Conservation (phyloP, 2,329 filamentous ascomycete genomes). For the Bimuria novae-zelandiae region DNA sequence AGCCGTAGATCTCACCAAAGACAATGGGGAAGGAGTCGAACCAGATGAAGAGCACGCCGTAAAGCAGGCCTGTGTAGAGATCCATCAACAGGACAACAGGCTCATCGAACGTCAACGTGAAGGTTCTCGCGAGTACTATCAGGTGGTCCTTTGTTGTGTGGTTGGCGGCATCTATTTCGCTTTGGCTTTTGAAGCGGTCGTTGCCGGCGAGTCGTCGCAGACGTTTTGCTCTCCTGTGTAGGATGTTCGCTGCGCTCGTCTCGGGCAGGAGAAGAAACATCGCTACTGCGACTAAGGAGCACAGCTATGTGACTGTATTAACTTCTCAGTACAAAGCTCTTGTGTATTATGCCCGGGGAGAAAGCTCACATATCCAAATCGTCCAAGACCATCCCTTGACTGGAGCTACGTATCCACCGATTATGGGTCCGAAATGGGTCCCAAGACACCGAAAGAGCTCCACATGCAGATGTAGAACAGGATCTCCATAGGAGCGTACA, state of each 20-base stretch:
- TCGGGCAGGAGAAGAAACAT: constrained; percentile 22
- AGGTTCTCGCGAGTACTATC: constrained; percentile 45
- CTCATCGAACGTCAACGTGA: constrained; percentile 47
- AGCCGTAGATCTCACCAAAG: constrained; percentile 43
- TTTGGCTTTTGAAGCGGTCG: constrained; percentile 37
- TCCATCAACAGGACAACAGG: constrained; percentile 46
- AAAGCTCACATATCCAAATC: constrained; percentile 18
- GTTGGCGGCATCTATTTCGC: constrained; percentile 40
- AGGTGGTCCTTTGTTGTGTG: constrained; percentile 36
- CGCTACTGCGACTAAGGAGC: constrained; percentile 8
- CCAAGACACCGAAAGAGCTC: constrained; percentile 38
- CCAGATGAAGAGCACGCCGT: constrained; percentile 48
- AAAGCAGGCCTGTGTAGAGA: constrained; percentile 47
- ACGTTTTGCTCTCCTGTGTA: constrained; percentile 14
- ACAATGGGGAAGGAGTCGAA: constrained; percentile 50
- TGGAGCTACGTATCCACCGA: constrained; percentile 27
- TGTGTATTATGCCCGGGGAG: not conserved
- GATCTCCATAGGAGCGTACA: constrained; percentile 39
- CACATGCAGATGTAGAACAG: constrained; percentile 43
- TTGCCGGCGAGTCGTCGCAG: constrained; percentile 27
- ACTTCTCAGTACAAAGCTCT: not conserved
- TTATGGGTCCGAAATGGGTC: constrained; percentile 32
- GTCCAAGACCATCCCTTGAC: constrained; percentile 31
- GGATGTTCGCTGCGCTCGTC: constrained; percentile 18
- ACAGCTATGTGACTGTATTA: constrained; percentile 14